Percentiles rank a stretch among this genome's conserved stretches.
Conservation (phyloP, 495 filamentous ascomycete genomes). For the Penicillium mononematosum region DNA sequence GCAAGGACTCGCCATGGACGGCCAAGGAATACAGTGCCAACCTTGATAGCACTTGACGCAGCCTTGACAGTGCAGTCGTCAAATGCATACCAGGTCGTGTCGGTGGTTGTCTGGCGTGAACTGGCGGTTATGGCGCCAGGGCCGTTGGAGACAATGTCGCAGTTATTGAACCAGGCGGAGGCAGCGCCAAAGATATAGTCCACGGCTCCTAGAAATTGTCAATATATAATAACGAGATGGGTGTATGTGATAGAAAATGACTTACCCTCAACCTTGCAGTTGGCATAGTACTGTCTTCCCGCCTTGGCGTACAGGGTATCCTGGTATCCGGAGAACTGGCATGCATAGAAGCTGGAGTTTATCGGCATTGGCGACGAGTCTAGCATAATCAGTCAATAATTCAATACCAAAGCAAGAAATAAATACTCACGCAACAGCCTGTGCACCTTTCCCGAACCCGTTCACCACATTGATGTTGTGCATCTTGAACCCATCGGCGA, state of each 20-base stretch:
- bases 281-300: slow-evolving; percentile 58
- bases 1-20: slow-evolving; percentile 65
- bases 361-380: slow-evolving; percentile 49
- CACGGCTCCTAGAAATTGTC: slow-evolving; percentile 24
- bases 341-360: slow-evolving; percentile 59
- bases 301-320: slow-evolving; percentile 61
- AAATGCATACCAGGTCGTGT: slow-evolving; percentile 63
- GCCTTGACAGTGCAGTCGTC: slow-evolving; percentile 54
- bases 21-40: slow-evolving; percentile 61
- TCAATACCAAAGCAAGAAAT: neutral
- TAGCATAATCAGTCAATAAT: neutral
- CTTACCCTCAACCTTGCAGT: slow-evolving; percentile 55
- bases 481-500: slow-evolving; percentile 48
- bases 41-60: slow-evolving; percentile 44
- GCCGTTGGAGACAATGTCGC: slow-evolving; percentile 56
- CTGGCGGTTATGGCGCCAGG: slow-evolving; percentile 55
- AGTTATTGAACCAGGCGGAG: slow-evolving; percentile 61
- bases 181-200: slow-evolving; percentile 72
- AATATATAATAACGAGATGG: neutral
- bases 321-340: slow-evolving; percentile 59
- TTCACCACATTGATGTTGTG: slow-evolving; percentile 67
- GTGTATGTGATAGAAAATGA: neutral
- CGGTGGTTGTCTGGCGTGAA: slow-evolving; percentile 51
- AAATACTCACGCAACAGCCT: slow-evolving; percentile 37
- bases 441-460: slow-evolving; percentile 35